Base-by-base conservation (phyloP, 75 land plant species). In the Pinus albicaulis region DNA sequence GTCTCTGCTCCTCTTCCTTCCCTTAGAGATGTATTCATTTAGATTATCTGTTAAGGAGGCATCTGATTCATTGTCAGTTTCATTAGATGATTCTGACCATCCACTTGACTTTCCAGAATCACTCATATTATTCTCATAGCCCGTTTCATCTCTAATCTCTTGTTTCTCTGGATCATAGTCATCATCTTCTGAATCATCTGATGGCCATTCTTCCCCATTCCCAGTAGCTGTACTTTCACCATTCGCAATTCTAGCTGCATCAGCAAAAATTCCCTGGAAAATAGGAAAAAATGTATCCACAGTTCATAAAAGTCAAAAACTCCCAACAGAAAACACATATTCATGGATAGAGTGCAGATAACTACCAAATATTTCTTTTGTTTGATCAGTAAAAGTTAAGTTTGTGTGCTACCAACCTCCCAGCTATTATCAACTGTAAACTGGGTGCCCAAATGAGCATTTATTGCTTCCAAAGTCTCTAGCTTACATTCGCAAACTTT, bases 141-240 rank as follows among this genome's bases (percentile, higher is more conserved):
- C 82, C 36, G 74, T 81, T 41, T 74, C 72, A 68, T 55, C 36
- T 63, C 57, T 80, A 8, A 63, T 71, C 52, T 86, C 89, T 62
- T 57, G 66, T 57, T 36, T 74, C 15, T 85, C 89, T 44, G 98
- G 98, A 75, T 92, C 80, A 78, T 94, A 94, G 71, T 94, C 98
- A 80, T 85, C 92, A 76, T 94, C 98, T 75, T 86, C 89, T 61
- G 98, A 94, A 73, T 94, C 98, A 65, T 92, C 98, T 26, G 90
- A 90, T 26, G 92, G 95, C 94, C 92, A 90, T 6, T 90, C 92
- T 59, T 83, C 82, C 20, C 76, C 89, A 23, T 63, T 73, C 79
- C 76, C 80, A 59, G 68, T 20, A 60, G 77, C 53, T 19, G 65
- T 55, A 69, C 53, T 80, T 22, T 76, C 80, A 79, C 76, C 75